phyloP scores from a whole-genome alignment of 2,329 filamentous ascomycete genomes.

The Hymenoscyphus fructigenus region DNA sequence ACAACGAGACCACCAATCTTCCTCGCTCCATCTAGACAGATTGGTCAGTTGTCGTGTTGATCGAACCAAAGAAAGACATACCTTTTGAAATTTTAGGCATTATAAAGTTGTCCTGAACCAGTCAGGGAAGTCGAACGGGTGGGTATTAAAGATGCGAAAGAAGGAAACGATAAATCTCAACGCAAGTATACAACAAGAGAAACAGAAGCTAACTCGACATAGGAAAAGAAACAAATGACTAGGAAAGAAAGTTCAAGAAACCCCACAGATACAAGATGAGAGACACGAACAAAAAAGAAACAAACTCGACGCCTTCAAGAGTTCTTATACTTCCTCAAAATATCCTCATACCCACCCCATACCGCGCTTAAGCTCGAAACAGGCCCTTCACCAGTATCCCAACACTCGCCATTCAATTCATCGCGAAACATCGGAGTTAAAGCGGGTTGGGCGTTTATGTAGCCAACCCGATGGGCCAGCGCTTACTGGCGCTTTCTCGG shows the following conservation, averaged over 20 bases:
- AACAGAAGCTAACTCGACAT: not conserved
- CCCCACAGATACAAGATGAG: not conserved
- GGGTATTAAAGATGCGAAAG: not conserved
- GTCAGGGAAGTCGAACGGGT: not conserved
- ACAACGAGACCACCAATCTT: not conserved
- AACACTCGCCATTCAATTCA: not conserved
- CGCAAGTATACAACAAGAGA: not conserved
- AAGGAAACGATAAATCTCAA: not conserved
- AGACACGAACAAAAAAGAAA: not conserved
- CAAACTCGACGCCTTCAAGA: not conserved
- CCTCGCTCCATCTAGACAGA: not conserved
- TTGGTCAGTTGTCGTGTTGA: not conserved
- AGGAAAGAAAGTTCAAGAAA: not conserved
- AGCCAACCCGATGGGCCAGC: not conserved
- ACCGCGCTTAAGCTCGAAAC: conserved; percentile 1
- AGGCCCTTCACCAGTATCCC: not conserved
- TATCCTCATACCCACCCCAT: not conserved
- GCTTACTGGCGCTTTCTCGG: not conserved
- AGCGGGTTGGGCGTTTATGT: conserved; percentile 2
- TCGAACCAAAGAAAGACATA: not conserved
- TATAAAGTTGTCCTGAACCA: not conserved
- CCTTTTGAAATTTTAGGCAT: conserved; percentile 3
- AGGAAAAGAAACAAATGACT: not conserved
- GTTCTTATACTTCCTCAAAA: not conserved
- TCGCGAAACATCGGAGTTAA: not conserved